A percentile compares a stretch with the other conserved stretches of the same genome.
Evolutionary conservation across 805 yeast genomes (phyloP).

Genomic region (Wickerhamiella alocasiicola): DNA sequence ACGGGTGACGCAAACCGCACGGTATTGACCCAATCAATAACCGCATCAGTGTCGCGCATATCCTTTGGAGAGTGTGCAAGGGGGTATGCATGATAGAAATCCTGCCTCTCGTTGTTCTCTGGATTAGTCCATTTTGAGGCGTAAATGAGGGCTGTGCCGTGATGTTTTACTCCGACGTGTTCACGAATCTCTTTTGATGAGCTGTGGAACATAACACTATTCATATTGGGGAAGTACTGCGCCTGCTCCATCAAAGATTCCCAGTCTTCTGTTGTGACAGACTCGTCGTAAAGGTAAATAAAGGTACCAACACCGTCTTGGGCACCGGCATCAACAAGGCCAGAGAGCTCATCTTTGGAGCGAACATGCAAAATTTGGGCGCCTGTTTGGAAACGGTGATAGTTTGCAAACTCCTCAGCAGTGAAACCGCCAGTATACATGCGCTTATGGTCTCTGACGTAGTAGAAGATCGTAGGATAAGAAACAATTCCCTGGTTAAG

Average conservation of each 20-base stretch:
- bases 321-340: conserved; percentile 18
- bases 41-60: conserved; percentile 15
- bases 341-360: conserved; percentile 18
- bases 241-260: conserved; percentile 28
- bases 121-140: conserved; percentile 1
- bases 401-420: conserved; percentile 25
- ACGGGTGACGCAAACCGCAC: conserved; percentile 8
- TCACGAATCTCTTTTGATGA: conserved; percentile 15
- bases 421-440: conserved; percentile 24
- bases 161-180: conserved; percentile 15
- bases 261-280: conserved; percentile 30
- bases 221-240: conserved; percentile 13
- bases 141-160: conserved; percentile 16
- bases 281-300: conserved; percentile 31
- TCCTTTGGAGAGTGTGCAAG: conserved; percentile 18
- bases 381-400: conserved; percentile 23
- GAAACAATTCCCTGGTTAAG: conserved; percentile 24
- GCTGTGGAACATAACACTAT: conserved; percentile 18
- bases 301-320: conserved; percentile 24
- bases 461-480: conserved; percentile 18
- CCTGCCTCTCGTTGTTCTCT: background rate
- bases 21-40: conserved; percentile 5
- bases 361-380: conserved; percentile 24
- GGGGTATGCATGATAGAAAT: conserved; percentile 6
- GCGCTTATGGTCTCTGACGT: conserved; percentile 15